Percentiles rank a stretch among this genome's conserved stretches.
Evolutionary conservation across 2,329 filamentous ascomycete genomes (phyloP).

Genomic region (Aspergillus ibericus): DNA sequence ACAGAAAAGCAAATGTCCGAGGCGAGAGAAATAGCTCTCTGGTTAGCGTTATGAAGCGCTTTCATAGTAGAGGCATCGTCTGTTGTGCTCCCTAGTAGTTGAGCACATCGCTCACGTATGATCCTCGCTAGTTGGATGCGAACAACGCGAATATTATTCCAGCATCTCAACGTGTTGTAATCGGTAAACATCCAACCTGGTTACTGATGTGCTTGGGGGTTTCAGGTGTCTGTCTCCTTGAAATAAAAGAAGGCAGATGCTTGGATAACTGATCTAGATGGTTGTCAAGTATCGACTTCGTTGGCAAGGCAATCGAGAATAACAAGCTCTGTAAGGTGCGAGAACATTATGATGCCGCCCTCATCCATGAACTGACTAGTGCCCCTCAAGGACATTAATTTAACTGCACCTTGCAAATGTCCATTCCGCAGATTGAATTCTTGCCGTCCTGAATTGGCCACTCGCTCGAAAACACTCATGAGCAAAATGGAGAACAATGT

Average conservation of each 20-base stretch:
- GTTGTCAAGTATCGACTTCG: neutral
- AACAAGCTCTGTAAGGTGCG: conserved; percentile 2
- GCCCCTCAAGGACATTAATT: conserved; percentile 3
- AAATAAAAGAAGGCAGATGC: neutral
- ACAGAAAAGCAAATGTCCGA: neutral
- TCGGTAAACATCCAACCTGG: neutral
- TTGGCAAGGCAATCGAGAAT: conserved; percentile 4
- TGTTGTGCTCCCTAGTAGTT: neutral
- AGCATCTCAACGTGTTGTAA: neutral
- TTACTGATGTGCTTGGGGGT: neutral
- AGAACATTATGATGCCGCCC: neutral
- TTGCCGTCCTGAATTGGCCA: neutral
- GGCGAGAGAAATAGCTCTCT: neutral
- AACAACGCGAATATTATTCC: conserved; percentile 5
- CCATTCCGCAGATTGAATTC: neutral
- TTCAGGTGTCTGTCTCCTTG: neutral
- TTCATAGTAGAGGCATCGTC: neutral
- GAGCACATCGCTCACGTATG: neutral
- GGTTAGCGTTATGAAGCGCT: neutral
- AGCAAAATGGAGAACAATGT: conserved; percentile 3
- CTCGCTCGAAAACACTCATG: conserved; percentile 4
- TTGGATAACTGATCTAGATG: neutral
- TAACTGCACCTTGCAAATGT: conserved; percentile 1
- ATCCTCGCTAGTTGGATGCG: neutral
- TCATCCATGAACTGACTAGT: neutral